Evolutionary conservation across 352 stramenopile genomes (phyloP), one percentile per base, ranked within the genome.

Genomic region (Globisporangium orthogonon): DNA sequence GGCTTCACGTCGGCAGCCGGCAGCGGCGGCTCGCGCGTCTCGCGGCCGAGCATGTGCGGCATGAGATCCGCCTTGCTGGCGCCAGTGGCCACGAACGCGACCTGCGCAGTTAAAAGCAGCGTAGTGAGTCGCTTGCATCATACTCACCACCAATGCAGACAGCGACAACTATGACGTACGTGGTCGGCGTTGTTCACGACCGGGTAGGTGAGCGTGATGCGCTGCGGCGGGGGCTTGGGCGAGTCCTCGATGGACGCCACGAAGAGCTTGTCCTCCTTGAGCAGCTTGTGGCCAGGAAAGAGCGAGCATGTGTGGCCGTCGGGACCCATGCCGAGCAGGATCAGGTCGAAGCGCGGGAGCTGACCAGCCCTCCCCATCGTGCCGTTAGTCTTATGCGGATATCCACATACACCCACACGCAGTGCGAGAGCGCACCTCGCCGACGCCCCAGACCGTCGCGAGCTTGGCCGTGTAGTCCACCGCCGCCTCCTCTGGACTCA

Each of bases 281-380:
- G 65, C 35, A 99, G 76, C 46, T 73, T 61, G 70, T 99, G 97
- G 35, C 80, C 84, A 0, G 97, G 97, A 74, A 99, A 99, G 18
- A 99, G 80, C 51, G 94, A 98, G 70, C 94, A 98, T 17, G 96
- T 99, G 80, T 99, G 97, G 13, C 97, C 97, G 69, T 99, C 97
- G 5, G 96, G 96, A 23, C 97, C 97, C 82, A 99, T 98, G 40
- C 97, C 97, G 3, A 99, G 77, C 41, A 99, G 63, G 23, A 98
- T 90, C 55, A 98, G 67, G 69, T 99, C 97, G 50, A 99, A 96
- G 60, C 78, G 77, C 41, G 93, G 91, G 10, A 91, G 67, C 83
- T 92, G 50, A 13, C 31, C 14, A 43, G 15, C 15, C 23, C 23
- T n/a, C n/a, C 15, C 23, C 39, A 30, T 7, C 10, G 15, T 17